These are phyloP conservation scores for Candida albicans DNA, from an alignment of 1,139 yeast species.

Conservation along the genomic window DNA sequence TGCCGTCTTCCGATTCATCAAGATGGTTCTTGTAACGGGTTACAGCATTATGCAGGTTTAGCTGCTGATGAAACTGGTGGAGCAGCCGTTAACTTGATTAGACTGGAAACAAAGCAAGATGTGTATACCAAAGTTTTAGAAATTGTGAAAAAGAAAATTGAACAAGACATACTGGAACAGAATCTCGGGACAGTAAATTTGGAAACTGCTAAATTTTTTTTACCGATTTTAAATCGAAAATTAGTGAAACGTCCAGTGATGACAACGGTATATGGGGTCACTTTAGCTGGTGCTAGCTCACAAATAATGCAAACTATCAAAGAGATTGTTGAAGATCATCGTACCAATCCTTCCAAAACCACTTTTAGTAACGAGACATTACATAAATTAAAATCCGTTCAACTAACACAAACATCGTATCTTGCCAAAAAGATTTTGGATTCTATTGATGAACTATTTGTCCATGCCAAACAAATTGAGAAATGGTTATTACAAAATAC, in stretches of 20 bases:
- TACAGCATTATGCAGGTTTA: conserved; percentile 49
- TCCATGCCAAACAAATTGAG: conserved; percentile 36
- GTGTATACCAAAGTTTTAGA: conserved; percentile 37
- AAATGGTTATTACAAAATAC: conserved; percentile 38
- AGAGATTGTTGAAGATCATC: conserved; percentile 21
- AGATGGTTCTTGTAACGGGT: conserved; percentile 51
- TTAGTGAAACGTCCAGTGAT: conserved; percentile 46
- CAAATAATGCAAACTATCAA: conserved; percentile 33
- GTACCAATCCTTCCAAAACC: conserved; percentile 10
- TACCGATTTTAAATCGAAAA: conserved; percentile 29
- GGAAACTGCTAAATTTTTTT: conserved; percentile 18
- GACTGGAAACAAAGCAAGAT: conserved; percentile 28
- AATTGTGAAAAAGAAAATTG: conserved; percentile 23
- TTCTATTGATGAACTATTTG: conserved; percentile 37
- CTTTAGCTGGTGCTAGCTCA: conserved; percentile 34
- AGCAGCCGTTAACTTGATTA: conserved; percentile 37
- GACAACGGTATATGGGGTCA: conserved; percentile 52
- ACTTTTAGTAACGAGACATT: conserved; percentile 5
- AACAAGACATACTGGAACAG: conserved; percentile 10
- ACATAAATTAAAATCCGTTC: conserved; percentile 2
- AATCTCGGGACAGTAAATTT: neutral
- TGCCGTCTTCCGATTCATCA: conserved; percentile 43
- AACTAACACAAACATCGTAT: conserved; percentile 18
- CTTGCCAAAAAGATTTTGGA: conserved; percentile 29
- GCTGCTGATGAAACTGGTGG: conserved; percentile 41